Conservation (phyloP, 2,329 filamentous ascomycete species). For the Ceratocystis colombiana region DNA sequence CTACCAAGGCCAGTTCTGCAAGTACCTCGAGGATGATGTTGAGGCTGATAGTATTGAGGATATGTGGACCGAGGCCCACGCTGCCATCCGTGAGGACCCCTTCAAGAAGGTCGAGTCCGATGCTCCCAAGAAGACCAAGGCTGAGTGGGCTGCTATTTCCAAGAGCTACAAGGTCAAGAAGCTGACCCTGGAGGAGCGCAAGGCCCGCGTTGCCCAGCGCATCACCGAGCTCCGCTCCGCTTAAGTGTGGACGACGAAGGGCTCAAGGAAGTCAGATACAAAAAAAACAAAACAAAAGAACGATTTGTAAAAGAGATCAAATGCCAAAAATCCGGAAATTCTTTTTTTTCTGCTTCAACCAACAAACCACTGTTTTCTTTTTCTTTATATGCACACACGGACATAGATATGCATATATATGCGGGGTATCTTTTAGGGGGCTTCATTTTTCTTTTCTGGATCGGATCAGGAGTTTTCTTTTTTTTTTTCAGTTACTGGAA, state of each 20-base stretch:
- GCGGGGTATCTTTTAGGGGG: not conserved
- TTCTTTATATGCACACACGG: not conserved
- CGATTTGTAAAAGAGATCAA: conserved; percentile 15
- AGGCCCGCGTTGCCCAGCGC: conserved; percentile 75
- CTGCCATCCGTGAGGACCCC: conserved; percentile 92
- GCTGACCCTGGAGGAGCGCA: conserved; percentile 73
- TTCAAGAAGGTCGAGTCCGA: conserved; percentile 79
- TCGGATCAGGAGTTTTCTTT: conserved; percentile 1
- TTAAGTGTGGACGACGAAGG: conserved; percentile 16
- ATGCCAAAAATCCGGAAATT: conserved; percentile 11
- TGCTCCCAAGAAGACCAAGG: conserved; percentile 88
- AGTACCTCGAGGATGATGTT: conserved; percentile 94
- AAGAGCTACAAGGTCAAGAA: conserved; percentile 75
- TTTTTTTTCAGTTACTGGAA: not conserved
- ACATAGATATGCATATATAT: conserved; percentile 8
- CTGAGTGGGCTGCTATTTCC: conserved; percentile 90
- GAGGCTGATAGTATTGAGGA: conserved; percentile 97
- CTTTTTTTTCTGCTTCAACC: conserved; percentile 12
- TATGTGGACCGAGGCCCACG: conserved; percentile 87
- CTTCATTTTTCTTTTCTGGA: no score
- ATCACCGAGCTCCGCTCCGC: conserved; percentile 63
- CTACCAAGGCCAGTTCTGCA: conserved; percentile 95
- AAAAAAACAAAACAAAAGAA: conserved; percentile 24
- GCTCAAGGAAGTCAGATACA: conserved; percentile 14
- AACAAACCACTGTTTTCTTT: not conserved